Evolutionary conservation across 768 basidiomycete genomes (phyloP).

Genomic region (Russula sp.): DNA sequence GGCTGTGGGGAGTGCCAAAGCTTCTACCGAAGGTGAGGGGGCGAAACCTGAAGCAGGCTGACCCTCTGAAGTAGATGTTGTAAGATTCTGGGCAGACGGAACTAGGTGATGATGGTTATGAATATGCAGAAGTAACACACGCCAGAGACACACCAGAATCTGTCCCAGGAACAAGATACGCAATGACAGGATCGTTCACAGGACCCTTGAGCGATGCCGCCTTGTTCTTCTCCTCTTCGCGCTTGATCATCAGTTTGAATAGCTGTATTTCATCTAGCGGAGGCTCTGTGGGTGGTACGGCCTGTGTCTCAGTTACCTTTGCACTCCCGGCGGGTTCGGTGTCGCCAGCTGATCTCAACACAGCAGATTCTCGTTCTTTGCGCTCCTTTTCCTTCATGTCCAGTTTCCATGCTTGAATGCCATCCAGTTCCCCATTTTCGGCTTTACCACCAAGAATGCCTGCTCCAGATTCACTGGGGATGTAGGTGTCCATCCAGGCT

Average conservation of each 20-base stretch:
- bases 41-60: neutral
- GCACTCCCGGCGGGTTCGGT: conserved; percentile 24
- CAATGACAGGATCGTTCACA: conserved; percentile 5
- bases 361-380: conserved; percentile 38
- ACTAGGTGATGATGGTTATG: neutral
- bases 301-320: conserved; percentile 10
- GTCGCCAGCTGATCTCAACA: conserved; percentile 14
- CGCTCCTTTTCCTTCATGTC: conserved; percentile 70
- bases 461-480: conserved; percentile 48
- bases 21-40: conserved; percentile 5
- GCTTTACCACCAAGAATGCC: conserved; percentile 60
- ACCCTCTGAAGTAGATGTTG: neutral
- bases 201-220: conserved; percentile 20
- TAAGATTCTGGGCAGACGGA: neutral
- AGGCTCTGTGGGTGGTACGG: conserved; percentile 24
- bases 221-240: conserved; percentile 51
- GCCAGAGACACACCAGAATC: conserved; percentile 14
- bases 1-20: neutral
- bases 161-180: conserved; percentile 8
- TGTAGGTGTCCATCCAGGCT: conserved; percentile 88
- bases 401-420: conserved; percentile 85
- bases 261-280: conserved; percentile 76
- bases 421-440: conserved; percentile 63
- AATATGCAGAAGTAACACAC: neutral
- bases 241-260: conserved; percentile 78